Conservation (phyloP, 108 stramenopile species). For the Cyclotella choctawhatcheeana region DNA sequence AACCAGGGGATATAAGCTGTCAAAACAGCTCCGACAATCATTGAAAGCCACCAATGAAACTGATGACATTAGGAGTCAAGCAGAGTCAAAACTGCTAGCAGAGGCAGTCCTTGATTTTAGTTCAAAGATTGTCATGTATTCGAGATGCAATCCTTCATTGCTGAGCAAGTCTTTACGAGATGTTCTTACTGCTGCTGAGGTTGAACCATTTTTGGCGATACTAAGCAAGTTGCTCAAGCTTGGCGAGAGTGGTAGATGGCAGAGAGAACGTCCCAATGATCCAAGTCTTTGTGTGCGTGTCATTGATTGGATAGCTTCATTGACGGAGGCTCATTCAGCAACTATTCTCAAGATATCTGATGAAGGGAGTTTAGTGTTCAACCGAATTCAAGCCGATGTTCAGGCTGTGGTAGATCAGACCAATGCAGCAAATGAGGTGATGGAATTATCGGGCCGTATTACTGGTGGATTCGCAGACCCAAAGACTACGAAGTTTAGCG, state of each 20-base stretch:
- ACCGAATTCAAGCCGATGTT: constrained; percentile 38
- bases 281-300: constrained; percentile 26
- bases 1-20: not conserved
- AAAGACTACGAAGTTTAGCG: not conserved
- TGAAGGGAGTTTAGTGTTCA: constrained; percentile 38
- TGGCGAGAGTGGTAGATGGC: constrained; percentile 15
- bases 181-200: constrained; percentile 30
- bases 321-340: constrained; percentile 49
- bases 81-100: constrained; percentile 35
- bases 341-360: constrained; percentile 41
- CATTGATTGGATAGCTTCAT: constrained; percentile 51
- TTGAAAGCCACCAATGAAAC: not conserved
- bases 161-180: constrained; percentile 45
- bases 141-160: constrained; percentile 50
- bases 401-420: constrained; percentile 36
- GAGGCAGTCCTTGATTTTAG: constrained; percentile 44
- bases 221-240: constrained; percentile 44
- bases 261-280: not conserved
- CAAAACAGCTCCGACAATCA: constrained; percentile 7
- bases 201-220: constrained; percentile 42
- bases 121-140: constrained; percentile 49
- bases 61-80: constrained; percentile 4
- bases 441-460: constrained; percentile 29
- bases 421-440: constrained; percentile 44
- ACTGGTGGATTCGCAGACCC: constrained; percentile 27